A percentile compares a stretch with the other conserved stretches of the same genome.
Conservation (phyloP, 306 rosid genomes). For the Canavalia gladiata region DNA sequence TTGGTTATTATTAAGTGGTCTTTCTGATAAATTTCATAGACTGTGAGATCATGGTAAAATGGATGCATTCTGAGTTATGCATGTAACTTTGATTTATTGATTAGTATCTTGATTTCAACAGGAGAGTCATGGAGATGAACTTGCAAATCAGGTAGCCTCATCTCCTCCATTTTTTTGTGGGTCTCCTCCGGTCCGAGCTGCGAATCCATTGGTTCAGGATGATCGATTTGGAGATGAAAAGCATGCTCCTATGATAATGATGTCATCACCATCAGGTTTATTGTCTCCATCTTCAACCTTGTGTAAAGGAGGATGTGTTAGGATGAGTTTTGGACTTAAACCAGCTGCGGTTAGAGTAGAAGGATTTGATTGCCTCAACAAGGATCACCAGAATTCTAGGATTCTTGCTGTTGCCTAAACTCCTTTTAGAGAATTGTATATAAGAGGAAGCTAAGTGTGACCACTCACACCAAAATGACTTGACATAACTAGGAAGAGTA, state of each 20-base stretch:
- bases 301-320: conserved; percentile 73
- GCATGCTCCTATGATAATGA: conserved; percentile 46
- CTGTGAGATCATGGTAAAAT: not conserved
- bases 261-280: conserved; percentile 69
- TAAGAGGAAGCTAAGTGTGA: conserved; percentile 72
- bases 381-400: conserved; percentile 89
- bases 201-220: conserved; percentile 83
- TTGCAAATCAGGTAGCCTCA: conserved; percentile 58
- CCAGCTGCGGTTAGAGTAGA: conserved; percentile 96
- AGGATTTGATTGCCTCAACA: conserved; percentile 87
- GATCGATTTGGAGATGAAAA: conserved; percentile 76
- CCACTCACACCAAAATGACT: conserved; percentile 52
- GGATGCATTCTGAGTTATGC: not conserved
- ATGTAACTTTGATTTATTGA: not conserved
- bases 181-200: conserved; percentile 85
- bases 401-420: conserved; percentile 81
- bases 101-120: conserved; percentile 43
- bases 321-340: conserved; percentile 74
- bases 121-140: conserved; percentile 74
- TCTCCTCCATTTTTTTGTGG: conserved; percentile 90
- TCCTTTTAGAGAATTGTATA: conserved; percentile 72
- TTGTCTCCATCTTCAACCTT: conserved; percentile 69
- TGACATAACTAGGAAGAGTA: conserved; percentile 62
- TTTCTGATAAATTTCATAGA: not conserved
- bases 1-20: not conserved